Evolutionary conservation across 2,329 filamentous ascomycete species (phyloP).

Genomic region (Alternaria arbusti): DNA sequence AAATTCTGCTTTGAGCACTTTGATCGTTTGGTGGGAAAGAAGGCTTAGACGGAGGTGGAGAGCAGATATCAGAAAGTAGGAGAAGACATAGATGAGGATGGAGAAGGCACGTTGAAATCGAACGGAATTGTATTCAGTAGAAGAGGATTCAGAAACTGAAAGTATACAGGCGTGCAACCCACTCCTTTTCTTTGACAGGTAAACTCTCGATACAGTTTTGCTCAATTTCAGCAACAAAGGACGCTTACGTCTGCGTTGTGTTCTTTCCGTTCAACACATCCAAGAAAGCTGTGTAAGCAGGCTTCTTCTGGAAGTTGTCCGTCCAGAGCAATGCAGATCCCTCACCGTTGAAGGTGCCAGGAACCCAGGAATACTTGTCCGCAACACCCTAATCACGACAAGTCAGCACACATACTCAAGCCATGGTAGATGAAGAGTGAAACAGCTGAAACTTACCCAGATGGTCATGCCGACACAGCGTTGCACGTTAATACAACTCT

Average conservation of each 20-base stretch:
- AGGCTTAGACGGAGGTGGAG: background rate
- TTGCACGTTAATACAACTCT: constrained; percentile 42
- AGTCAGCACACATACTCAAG: background rate
- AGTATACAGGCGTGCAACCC: background rate
- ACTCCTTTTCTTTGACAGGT: background rate
- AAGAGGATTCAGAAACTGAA: background rate
- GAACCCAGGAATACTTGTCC: constrained; percentile 49
- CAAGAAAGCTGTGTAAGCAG: constrained; percentile 37
- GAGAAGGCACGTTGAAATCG: background rate
- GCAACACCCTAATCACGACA: constrained; percentile 24
- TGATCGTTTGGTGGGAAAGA: constrained; percentile 16
- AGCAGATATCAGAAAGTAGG: background rate
- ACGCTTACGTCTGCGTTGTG: background rate
- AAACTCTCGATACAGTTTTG: background rate
- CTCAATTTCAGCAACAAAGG: background rate
- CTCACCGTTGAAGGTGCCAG: constrained; percentile 43
- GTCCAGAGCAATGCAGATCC: constrained; percentile 44
- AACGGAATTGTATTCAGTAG: background rate
- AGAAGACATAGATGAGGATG: background rate
- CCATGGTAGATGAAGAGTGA: background rate
- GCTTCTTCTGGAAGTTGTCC: constrained; percentile 41
- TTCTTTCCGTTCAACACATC: constrained; percentile 27
- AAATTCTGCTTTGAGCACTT: constrained; percentile 32
- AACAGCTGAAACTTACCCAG: constrained; percentile 51
- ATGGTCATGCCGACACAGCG: constrained; percentile 47